Evolutionary conservation across 2,329 filamentous ascomycete species (phyloP).

Genomic region (Aschersonia sp.): DNA sequence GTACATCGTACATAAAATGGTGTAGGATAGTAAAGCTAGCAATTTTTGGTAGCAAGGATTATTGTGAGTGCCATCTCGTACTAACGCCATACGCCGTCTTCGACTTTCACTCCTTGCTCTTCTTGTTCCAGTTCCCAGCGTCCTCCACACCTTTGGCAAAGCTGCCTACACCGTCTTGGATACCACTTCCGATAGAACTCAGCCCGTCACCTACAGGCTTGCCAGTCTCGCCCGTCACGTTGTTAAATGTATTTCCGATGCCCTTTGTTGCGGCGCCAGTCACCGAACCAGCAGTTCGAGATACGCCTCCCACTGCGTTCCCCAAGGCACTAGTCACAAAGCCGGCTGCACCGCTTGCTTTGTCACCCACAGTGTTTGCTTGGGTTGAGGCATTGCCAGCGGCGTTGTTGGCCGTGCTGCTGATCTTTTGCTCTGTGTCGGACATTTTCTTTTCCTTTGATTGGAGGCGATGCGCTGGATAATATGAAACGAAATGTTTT

Average conservation of each 20-base stretch:
- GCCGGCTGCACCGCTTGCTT: conserved; percentile 19
- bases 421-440: conserved; percentile 1
- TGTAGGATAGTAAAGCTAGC: not conserved
- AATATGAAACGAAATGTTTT: too few relatives aligned
- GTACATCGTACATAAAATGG: not conserved
- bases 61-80: not conserved
- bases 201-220: conserved; percentile 41
- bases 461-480: not conserved
- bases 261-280: conserved; percentile 40
- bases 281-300: conserved; percentile 24
- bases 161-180: conserved; percentile 33
- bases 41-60: not conserved
- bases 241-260: conserved; percentile 38
- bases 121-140: conserved; percentile 41
- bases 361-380: conserved; percentile 12
- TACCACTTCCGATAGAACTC: conserved; percentile 34
- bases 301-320: conserved; percentile 24
- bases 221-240: conserved; percentile 37
- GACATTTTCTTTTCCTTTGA: conserved; percentile 4
- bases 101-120: conserved; percentile 1
- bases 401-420: conserved; percentile 3
- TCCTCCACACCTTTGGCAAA: conserved; percentile 41
- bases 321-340: conserved; percentile 25
- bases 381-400: conserved; percentile 6
- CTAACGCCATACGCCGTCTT: not conserved